Conservation (phyloP, 202 grass and related monocot genomes). For the Alloteropsis angusta region DNA sequence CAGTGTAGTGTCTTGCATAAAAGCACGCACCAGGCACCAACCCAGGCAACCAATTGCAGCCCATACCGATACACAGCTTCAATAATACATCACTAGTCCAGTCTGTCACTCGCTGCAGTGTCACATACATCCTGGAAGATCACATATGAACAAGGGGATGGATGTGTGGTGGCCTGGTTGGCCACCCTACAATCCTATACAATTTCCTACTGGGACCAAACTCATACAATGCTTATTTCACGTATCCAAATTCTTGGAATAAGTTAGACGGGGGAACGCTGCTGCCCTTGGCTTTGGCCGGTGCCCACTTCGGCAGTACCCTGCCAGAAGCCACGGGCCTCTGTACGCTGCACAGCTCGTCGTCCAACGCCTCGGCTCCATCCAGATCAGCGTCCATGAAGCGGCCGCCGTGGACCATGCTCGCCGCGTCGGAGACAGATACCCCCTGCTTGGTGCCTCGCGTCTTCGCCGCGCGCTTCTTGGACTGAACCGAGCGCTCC, state of each 20-base stretch:
- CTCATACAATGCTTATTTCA: conserved; percentile 23
- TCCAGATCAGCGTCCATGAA: conserved; percentile 61
- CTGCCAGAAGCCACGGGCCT: conserved; percentile 37
- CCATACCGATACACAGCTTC: too few relatives aligned
- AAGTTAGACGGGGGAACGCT: conserved; percentile 1
- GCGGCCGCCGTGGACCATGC: conserved; percentile 9
- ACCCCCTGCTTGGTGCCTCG: conserved; percentile 1
- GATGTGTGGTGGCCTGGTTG: background rate
- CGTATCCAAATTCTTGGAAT: conserved; percentile 32
- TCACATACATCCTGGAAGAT: background rate
- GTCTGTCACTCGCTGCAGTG: background rate
- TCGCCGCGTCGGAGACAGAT: conserved; percentile 30
- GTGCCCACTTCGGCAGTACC: conserved; percentile 47
- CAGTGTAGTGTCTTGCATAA: too few relatives aligned
- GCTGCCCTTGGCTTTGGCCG: background rate
- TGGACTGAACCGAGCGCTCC: conserved; percentile 55
- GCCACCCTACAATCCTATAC: background rate
- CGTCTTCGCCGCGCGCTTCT: conserved; percentile 44
- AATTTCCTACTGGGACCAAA: background rate
- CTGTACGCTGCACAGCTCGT: conserved; percentile 19
- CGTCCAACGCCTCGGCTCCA: conserved; percentile 23
- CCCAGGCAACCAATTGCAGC: too few relatives aligned
- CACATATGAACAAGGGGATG: background rate
- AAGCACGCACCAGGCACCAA: too few relatives aligned
- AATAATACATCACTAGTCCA: too few relatives aligned